Evolutionary conservation across 352 stramenopile species (phyloP), one percentile per base, ranked within the genome.

Genomic region (Pythium chondricola): DNA sequence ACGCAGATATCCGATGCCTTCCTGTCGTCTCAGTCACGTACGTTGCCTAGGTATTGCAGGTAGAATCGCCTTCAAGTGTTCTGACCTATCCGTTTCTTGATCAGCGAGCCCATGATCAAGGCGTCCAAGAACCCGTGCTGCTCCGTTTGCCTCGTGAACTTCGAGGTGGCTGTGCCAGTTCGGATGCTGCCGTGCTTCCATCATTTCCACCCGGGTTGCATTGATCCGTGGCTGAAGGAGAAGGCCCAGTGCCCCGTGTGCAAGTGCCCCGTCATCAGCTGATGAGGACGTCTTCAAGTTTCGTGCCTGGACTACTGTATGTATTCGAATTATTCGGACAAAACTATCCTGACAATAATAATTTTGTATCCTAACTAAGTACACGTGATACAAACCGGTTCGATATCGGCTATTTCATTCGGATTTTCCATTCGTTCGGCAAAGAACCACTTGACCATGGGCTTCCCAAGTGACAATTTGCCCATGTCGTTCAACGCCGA

Each of bases 171-270:
- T 39, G 44, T 54, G 7, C 48, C 52, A 6, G 77, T 82, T 8
- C 73, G 79, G 2, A 75, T 93, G 60, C 67, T 89, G 56, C 73
- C 61, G 20, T 91, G 82, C 45, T 91, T 93, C 61, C 79, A 88
- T 39, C 76, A 72, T 47, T 93, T 91, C 49, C 79, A 91, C 33
- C 71, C 71, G 0, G 31, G 51, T 10, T 89, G 79, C 63, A 88
- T 93, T 56, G 82, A 91, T 27, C 66, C 64, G 27, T 93, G 82
- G 78, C 79, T 93, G 7, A 63, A 71, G 27, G 60, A 67, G 33
- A 87, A 89, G 48, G 74, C 72, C 9, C 60, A 67, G 32, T 93
- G 82, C 54, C 79, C 82, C 3, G 73, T 89, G 45, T 93, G 82
- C 68, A 89, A 93, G 53, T 84, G 83, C 48, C 67, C 81, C 3